Evolutionary conservation across 2,329 filamentous ascomycete species (phyloP).

Genomic region (Botrytis cinerea): DNA sequence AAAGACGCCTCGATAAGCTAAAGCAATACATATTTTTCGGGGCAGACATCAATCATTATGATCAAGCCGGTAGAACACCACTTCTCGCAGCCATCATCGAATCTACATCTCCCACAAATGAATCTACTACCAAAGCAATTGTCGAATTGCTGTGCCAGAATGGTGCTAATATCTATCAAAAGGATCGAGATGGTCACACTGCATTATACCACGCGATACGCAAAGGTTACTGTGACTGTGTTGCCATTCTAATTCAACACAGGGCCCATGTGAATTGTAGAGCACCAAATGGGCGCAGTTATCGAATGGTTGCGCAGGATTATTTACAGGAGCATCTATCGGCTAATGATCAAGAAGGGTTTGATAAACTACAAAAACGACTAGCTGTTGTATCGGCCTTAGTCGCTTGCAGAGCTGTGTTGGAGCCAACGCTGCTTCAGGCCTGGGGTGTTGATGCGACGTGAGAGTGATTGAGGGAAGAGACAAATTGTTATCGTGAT

Average conservation of each 20-base stretch:
- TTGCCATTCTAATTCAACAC: slow-evolving; percentile 16
- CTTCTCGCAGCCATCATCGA: slow-evolving; percentile 19
- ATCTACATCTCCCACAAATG: not conserved
- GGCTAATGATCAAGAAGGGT: slow-evolving; percentile 12
- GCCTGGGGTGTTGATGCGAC: slow-evolving; percentile 10
- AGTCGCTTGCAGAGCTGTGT: not conserved
- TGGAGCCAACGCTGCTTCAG: slow-evolving; percentile 1
- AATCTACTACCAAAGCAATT: slow-evolving; percentile 5
- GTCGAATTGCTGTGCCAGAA: slow-evolving; percentile 8
- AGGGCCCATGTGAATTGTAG: slow-evolving; percentile 18
- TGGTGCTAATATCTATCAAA: slow-evolving; percentile 14
- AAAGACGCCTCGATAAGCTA: slow-evolving; percentile 6
- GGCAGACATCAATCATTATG: slow-evolving; percentile 22
- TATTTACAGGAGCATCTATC: slow-evolving; percentile 3
- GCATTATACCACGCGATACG: slow-evolving; percentile 19
- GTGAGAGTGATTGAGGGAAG: not conserved
- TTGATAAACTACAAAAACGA: slow-evolving; percentile 8
- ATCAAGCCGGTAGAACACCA: slow-evolving; percentile 16
- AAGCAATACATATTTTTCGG: slow-evolving; percentile 11
- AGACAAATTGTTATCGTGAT: not conserved
- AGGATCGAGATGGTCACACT: slow-evolving; percentile 16
- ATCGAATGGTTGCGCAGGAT: slow-evolving; percentile 10
- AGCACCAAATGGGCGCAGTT: slow-evolving; percentile 9
- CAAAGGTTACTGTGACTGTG: slow-evolving; percentile 22
- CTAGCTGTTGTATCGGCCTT: slow-evolving; percentile 13